phyloP scores from a whole-genome alignment of 2,329 filamentous ascomycete genomes.

The Rachicladosporium sp. region DNA sequence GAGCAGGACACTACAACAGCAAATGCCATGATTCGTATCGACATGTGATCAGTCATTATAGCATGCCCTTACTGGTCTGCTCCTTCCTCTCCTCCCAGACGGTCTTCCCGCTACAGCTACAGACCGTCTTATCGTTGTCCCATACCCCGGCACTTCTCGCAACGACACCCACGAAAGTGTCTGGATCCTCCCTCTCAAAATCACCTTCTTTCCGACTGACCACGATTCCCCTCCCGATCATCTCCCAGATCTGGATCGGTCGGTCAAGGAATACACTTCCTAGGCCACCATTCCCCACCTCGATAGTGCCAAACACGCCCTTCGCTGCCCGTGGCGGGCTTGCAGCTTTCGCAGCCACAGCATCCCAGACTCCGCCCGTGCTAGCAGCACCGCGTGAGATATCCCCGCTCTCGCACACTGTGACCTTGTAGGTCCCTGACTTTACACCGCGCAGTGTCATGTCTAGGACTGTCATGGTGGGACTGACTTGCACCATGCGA shows the following conservation, averaged over 20 bases:
- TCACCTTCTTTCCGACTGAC: constrained; percentile 51
- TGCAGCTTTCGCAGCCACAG: constrained; percentile 31
- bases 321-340: constrained; percentile 37
- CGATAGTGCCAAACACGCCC: constrained; percentile 61
- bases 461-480: constrained; percentile 71
- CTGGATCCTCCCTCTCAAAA: constrained; percentile 57
- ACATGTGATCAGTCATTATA: constrained; percentile 23
- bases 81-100: constrained; percentile 95
- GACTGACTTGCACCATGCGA: constrained; percentile 82
- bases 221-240: constrained; percentile 87
- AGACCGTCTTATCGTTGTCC: constrained; percentile 98
- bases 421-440: constrained; percentile 71
- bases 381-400: constrained; percentile 73
- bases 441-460: constrained; percentile 72
- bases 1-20: too few species aligned
- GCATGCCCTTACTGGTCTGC: constrained; percentile 80
- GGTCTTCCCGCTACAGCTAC: constrained; percentile 94
- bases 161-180: constrained; percentile 86
- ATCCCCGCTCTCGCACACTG: constrained; percentile 74
- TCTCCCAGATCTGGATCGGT: constrained; percentile 82
- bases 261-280: constrained; percentile 73
- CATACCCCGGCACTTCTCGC: constrained; percentile 93
- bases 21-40: too few species aligned
- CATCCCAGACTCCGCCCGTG: constrained; percentile 71
- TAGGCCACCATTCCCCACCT: constrained; percentile 62